Conservation (phyloP, 495 filamentous ascomycete species). For the Trichoderma asperelloides region DNA sequence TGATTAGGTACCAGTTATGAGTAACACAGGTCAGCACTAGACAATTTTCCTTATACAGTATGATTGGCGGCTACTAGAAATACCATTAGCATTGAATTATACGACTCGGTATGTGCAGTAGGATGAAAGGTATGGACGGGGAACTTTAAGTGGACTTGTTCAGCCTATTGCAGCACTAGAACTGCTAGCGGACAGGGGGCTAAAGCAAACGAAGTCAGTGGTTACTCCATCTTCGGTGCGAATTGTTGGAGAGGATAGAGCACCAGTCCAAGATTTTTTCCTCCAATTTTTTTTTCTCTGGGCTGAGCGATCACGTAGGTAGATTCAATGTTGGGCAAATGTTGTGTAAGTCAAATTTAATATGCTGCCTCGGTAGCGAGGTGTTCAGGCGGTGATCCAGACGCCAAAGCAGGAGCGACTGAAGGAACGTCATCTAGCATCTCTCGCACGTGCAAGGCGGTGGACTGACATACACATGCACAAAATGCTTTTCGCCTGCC, state of each 20-base stretch:
- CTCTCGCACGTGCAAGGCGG: conserved; percentile 1
- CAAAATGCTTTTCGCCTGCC: not conserved
- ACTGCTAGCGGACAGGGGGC: not conserved
- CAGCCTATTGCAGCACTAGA: not conserved
- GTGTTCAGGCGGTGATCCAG: no score
- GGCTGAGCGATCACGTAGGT: no score
- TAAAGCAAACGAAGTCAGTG: not conserved
- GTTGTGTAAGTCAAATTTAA: not conserved
- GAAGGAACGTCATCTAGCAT: not conserved
- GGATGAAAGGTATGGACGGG: not conserved
- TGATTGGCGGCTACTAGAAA: not conserved
- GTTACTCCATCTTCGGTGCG: not conserved
- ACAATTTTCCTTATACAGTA: no score
- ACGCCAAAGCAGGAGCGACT: not conserved
- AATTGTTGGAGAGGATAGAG: no score
- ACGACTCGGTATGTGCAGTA: not conserved
- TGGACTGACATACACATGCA: not conserved
- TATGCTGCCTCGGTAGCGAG: not conserved
- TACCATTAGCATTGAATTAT: not conserved
- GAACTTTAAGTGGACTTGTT: not conserved
- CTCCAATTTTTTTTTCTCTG: no score
- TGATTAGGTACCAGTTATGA: no score
- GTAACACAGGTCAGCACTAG: no score
- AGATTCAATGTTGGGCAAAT: no score
- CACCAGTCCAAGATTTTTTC: no score